Evolutionary conservation across 129 eudicot genomes (phyloP), one percentile per base, ranked within the genome.

Genomic region (Chrysanthemum seticuspe): DNA sequence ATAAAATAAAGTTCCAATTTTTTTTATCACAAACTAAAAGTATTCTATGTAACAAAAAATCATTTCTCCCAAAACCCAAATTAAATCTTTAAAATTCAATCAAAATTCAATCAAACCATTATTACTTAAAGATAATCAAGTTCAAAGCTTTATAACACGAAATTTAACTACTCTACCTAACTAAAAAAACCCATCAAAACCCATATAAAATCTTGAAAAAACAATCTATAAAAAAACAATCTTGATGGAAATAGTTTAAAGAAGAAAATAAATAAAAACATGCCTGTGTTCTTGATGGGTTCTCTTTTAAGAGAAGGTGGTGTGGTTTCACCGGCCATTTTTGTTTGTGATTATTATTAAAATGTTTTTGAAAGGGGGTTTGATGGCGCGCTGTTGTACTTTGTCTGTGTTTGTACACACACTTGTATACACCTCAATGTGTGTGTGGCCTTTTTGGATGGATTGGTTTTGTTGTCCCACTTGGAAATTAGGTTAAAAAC

Each of bases 241-340:
- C 11, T 12, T 13, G 31, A 45, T 34, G 66, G 55, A 15, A 16
- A 19, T 34, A 34, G 27, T 23, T 5, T 62, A 64, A 54, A 64
- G n/a, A 27, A 13, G 1, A 15, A 27, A 54, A 14, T 11, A 12
- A 34, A 71, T 44, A 47, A 55, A 34, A 73, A 48, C 67, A 50
- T 81, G 78, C 97, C 97, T 84, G 97, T 76, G 16, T 88, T 74
- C 69, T 88, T 91, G 74, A 86, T 81, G 53, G 96, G 84, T 67
- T 84, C 86, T 83, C 97, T 85, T 60, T 75, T 89, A 19, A 65
- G 85, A 71, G 93, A 72, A 15, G 88, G 52, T 54, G 88, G 52
- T 59, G 79, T 57, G 80, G 59, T 73, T 23, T 83, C 91, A 57
- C 87, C 96, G 14, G 97, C 92, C 97, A 91, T 91, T 50, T 60